Conservation (phyloP, 1,139 yeast genomes). For the Waltiozyma sp. region DNA sequence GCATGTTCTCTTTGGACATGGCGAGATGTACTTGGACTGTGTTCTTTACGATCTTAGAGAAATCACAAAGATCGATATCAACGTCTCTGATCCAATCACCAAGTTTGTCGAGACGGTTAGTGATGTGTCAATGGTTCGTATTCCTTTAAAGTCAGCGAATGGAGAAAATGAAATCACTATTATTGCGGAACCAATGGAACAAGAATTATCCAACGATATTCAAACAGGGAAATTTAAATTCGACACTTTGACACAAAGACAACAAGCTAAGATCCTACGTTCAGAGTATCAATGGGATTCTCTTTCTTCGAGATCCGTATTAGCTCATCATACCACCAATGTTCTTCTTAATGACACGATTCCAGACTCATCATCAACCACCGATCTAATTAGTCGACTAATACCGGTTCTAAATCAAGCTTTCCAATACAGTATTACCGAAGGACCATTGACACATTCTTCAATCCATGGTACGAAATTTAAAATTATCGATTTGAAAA, state of each 20-base stretch:
- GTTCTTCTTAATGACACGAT: slow-evolving; percentile 69
- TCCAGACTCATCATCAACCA: slow-evolving; percentile 63
- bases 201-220: slow-evolving; percentile 44
- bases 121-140: slow-evolving; percentile 56
- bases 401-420: slow-evolving; percentile 60
- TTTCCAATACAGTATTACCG: slow-evolving; percentile 71
- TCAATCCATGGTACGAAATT: slow-evolving; percentile 64
- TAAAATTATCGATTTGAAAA: slow-evolving; percentile 50
- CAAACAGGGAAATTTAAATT: slow-evolving; percentile 33
- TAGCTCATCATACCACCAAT: slow-evolving; percentile 74
- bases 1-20: slow-evolving; percentile 68
- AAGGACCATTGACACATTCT: slow-evolving; percentile 89
- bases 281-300: slow-evolving; percentile 70
- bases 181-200: slow-evolving; percentile 67
- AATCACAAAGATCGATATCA: slow-evolving; percentile 57
- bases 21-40: slow-evolving; percentile 84
- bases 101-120: slow-evolving; percentile 70
- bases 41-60: slow-evolving; percentile 65
- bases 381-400: slow-evolving; percentile 32
- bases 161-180: slow-evolving; percentile 52
- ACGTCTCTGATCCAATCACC: slow-evolving; percentile 78
- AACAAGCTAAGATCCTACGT: slow-evolving; percentile 44
- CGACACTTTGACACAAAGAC: slow-evolving; percentile 14
- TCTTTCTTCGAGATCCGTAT: slow-evolving; percentile 68
- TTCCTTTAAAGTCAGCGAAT: slow-evolving; percentile 47